Percentiles rank a stretch among this genome's conserved stretches.
Conservation (phyloP, 2,329 filamentous ascomycete genomes). For the Aspergillus quadricinctus region DNA sequence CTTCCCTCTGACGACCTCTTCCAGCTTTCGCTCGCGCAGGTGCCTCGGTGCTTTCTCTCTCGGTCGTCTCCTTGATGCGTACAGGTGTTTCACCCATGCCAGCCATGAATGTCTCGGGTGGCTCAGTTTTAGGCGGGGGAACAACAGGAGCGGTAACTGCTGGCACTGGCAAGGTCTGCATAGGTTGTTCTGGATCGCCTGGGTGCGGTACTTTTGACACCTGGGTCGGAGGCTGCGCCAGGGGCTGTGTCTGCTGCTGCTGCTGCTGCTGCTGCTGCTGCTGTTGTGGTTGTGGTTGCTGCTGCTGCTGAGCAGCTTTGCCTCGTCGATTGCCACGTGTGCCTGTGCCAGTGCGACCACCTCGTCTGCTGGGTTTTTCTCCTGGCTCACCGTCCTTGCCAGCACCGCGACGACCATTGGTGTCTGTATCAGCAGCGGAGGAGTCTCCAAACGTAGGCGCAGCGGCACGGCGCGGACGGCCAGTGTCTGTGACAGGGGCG, state of each 20-base stretch:
- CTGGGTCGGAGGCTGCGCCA: background rate
- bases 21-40: constrained; percentile 23
- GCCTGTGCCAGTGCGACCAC: constrained; percentile 29
- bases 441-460: constrained; percentile 47
- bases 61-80: constrained; percentile 25
- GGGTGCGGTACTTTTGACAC: constrained; percentile 15
- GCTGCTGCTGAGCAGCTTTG: constrained; percentile 23
- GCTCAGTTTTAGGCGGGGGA: constrained; percentile 24
- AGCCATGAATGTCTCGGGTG: constrained; percentile 15
- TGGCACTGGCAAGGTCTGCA: constrained; percentile 1
- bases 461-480: constrained; percentile 46
- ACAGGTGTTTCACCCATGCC: constrained; percentile 12
- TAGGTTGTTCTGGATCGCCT: constrained; percentile 8
- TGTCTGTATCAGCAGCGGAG: constrained; percentile 28
- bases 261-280: constrained; percentile 9
- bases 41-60: constrained; percentile 21
- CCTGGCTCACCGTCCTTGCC: constrained; percentile 32
- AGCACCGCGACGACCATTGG: constrained; percentile 31
- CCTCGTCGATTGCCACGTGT: constrained; percentile 32
- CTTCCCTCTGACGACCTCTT: constrained; percentile 30
- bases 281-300: constrained; percentile 11
- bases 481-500: constrained; percentile 46
- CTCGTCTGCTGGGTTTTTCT: constrained; percentile 34
- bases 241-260: constrained; percentile 2
- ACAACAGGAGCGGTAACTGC: constrained; percentile 16